Percentiles rank a stretch among this genome's conserved stretches.
These are phyloP conservation scores for Debaryomyces sp. DNA, from an alignment of 1,139 yeast genomes.

Conservation along the genomic window DNA sequence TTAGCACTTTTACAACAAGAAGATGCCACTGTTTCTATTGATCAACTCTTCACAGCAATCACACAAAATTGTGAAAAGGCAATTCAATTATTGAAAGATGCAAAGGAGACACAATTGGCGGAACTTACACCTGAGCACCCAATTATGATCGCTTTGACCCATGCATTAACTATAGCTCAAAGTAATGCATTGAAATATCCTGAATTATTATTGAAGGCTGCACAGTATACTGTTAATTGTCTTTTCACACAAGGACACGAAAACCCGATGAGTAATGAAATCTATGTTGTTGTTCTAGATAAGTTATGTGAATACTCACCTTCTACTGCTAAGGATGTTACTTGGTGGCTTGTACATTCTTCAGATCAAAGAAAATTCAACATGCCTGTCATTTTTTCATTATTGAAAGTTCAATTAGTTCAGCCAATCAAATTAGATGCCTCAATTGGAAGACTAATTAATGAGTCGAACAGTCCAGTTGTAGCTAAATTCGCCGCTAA, in stretches of 20 bases:
- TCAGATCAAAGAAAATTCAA: constrained; percentile 88
- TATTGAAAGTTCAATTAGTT: constrained; percentile 76
- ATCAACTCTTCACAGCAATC: constrained; percentile 42
- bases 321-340: constrained; percentile 87
- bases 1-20: constrained; percentile 30
- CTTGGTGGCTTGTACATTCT: constrained; percentile 90
- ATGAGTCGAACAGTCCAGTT: constrained; percentile 52
- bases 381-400: constrained; percentile 70
- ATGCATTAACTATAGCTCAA: constrained; percentile 67
- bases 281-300: constrained; percentile 76
- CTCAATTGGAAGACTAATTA: constrained; percentile 68
- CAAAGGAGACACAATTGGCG: constrained; percentile 48
- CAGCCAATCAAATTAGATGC: constrained; percentile 78
- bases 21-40: constrained; percentile 38
- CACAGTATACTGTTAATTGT: constrained; percentile 83
- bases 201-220: constrained; percentile 74
- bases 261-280: constrained; percentile 70
- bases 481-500: constrained; percentile 69
- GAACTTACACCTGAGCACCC: constrained; percentile 67
- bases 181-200: constrained; percentile 55
- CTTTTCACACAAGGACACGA: constrained; percentile 73
- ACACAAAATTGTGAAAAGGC: constrained; percentile 49
- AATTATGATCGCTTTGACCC: constrained; percentile 64
- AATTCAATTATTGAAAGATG: constrained; percentile 36
- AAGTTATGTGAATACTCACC: constrained; percentile 84